Evolutionary conservation across 192 early-diverging fungal species (phyloP), one percentile per base, ranked within the genome.

Genomic region (Fimicolochytrium jonesii): DNA sequence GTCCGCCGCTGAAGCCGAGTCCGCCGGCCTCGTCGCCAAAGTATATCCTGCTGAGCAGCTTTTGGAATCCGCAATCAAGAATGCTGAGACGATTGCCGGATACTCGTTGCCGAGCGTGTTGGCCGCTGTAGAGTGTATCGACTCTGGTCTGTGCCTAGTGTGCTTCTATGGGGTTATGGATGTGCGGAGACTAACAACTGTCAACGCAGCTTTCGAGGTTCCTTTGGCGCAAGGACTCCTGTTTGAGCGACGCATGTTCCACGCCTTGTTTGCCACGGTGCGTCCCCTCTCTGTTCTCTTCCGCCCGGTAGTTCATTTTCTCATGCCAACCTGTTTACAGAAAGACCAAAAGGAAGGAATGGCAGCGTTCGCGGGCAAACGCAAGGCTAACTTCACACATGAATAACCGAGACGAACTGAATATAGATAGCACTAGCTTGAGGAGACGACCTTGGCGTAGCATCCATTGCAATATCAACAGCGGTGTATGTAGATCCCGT

Each of bases 281-380:
- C 66, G 81, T 46, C 17, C 41, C 35, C 30, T 44, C 63, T 36
- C 54, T 18, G 57, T 30, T 66, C 56, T 47, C 29, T 3, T 22
- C 22, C 22, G 22, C 46, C n/a, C 1, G n/a, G n/a, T n/a, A n/a
- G n/a, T n/a, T n/a, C n/a, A n/a, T n/a, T n/a, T n/a, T n/a, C n/a
- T n/a, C n/a, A n/a, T n/a, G n/a, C n/a, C n/a, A n/a, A n/a, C n/a
- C n/a, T n/a, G n/a, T n/a, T 28, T 29, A 48, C 65, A 84, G 73
- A 71, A 90, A 49, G 96, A 98, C 71, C 91, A 94, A 75, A 92
- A 90, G 77, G 96, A 98, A 76, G 96, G 96, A 52, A 98, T 96
- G 92, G 56, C 55, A n/a, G 96, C 96, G 4, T 98, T 98, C 75
- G 84, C 81, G 45, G 88, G 92, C 60, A 98, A 98, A 82, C 82